A percentile compares a stretch with the other conserved stretches of the same genome.
phyloP scores from a whole-genome alignment of 192 early-diverging fungal species.

The Gryganskiella cystojenkinii region DNA sequence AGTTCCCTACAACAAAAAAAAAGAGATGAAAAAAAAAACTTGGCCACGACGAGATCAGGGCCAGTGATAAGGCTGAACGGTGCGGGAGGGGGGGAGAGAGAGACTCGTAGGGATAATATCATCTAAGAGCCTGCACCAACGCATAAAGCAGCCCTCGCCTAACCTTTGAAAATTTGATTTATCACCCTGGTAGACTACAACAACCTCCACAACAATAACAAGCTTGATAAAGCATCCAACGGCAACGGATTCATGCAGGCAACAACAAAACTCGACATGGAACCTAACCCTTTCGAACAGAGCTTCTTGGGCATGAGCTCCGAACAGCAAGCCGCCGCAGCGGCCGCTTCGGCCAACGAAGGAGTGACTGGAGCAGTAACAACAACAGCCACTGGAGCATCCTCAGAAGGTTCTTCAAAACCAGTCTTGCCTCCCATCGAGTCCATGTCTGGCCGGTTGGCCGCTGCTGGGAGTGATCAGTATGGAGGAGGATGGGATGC shows the following conservation, averaged over 20 bases:
- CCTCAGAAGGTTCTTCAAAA: slow-evolving; percentile 50
- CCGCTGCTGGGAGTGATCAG: slow-evolving; percentile 44
- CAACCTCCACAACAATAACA: slow-evolving; percentile 3
- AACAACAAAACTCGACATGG: slow-evolving; percentile 76
- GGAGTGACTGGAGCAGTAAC: slow-evolving; percentile 18
- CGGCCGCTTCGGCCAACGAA: slow-evolving; percentile 19
- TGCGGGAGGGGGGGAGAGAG: too few relatives aligned
- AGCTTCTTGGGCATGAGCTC: slow-evolving; percentile 69
- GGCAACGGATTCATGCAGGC: slow-evolving; percentile 22
- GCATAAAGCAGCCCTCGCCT: too few relatives aligned
- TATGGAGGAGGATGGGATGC: slow-evolving; percentile 59
- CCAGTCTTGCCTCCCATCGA: slow-evolving; percentile 77
- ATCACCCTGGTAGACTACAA: too few relatives aligned
- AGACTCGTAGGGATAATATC: too few relatives aligned
- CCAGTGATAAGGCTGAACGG: too few relatives aligned
- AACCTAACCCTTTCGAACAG: slow-evolving; percentile 92
- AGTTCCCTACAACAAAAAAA: too few relatives aligned
- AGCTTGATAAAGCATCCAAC: slow-evolving; percentile 2
- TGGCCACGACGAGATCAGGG: too few relatives aligned
- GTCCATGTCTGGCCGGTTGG: slow-evolving; percentile 59
- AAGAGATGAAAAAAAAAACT: too few relatives aligned
- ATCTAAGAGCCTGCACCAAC: too few relatives aligned
- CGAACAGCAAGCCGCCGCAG: slow-evolving; percentile 5
- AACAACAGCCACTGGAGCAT: slow-evolving; percentile 16
- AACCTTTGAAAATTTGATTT: too few relatives aligned